phyloP scores from a whole-genome alignment of 169 alveolate genomes.

The Plasmodium gallinaceum region DNA sequence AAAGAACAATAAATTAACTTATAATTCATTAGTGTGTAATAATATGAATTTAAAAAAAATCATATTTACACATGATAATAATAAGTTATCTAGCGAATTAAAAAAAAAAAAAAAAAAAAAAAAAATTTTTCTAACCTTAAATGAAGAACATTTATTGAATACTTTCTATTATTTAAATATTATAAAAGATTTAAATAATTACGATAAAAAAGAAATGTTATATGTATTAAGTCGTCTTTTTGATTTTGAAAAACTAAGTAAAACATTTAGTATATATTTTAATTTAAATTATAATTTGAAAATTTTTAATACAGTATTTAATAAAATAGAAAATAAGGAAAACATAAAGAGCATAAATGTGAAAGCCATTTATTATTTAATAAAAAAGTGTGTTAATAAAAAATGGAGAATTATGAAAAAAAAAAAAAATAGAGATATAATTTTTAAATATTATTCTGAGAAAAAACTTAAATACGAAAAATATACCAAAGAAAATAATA shows the following conservation, averaged over 20 bases:
- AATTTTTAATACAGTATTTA: conserved; percentile 4
- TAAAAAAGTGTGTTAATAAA: conserved; percentile 38
- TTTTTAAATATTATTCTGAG: conserved; percentile 49
- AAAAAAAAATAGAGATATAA: conserved; percentile 16
- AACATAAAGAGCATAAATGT: neutral
- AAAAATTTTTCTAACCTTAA: conserved; percentile 45
- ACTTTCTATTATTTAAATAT: conserved; percentile 25
- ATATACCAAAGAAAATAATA: neutral
- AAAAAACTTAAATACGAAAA: conserved; percentile 2
- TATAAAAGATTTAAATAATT: conserved; percentile 45
- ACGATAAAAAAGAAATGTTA: conserved; percentile 44
- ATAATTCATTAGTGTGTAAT: neutral
- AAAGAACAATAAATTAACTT: neutral
- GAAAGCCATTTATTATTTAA: conserved; percentile 13
- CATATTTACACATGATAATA: neutral
- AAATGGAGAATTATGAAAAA: conserved; percentile 25
- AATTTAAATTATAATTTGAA: conserved; percentile 44
- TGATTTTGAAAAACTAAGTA: conserved; percentile 65
- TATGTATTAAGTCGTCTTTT: conserved; percentile 56
- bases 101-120: conserved; percentile 37
- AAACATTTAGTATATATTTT: conserved; percentile 50
- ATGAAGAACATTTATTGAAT: conserved; percentile 51
- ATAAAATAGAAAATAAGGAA: neutral
- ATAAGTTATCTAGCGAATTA: neutral
- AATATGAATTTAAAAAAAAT: neutral